Evolutionary conservation across 1,284 basidiomycete genomes (phyloP).

Genomic region (Coriolopsis trogii): DNA sequence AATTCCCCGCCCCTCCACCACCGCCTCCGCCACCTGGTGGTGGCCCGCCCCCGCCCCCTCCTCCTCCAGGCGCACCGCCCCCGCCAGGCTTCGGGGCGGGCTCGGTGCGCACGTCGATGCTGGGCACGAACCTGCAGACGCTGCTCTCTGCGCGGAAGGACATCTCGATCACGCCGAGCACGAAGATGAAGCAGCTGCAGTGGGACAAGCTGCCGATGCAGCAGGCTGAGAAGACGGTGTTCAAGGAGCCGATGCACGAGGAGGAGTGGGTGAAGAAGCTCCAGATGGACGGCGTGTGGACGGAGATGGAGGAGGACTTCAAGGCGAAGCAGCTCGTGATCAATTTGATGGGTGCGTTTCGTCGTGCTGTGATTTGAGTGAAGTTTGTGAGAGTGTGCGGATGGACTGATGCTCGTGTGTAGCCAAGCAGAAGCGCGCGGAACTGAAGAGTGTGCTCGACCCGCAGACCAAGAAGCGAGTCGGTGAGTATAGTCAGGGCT

Average conservation of each 20-base stretch:
- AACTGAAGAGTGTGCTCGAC: slow-evolving; percentile 90
- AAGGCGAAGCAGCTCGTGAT: slow-evolving; percentile 95
- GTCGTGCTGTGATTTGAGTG: slow-evolving; percentile 2
- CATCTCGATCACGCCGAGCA: slow-evolving; percentile 81
- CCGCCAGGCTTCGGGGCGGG: slow-evolving; percentile 50
- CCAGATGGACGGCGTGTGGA: slow-evolving; percentile 86
- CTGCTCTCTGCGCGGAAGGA: slow-evolving; percentile 78
- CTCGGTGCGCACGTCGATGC: slow-evolving; percentile 61
- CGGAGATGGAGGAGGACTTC: slow-evolving; percentile 98
- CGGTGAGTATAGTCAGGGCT: slow-evolving; percentile 52
- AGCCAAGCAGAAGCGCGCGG: slow-evolving; percentile 83
- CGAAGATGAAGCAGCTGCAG: slow-evolving; percentile 97
- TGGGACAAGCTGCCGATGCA: slow-evolving; percentile 97
- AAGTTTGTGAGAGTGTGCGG: too few species aligned
- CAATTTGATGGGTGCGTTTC: slow-evolving; percentile 68
- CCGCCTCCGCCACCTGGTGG: slow-evolving; percentile 39
- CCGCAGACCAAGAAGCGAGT: slow-evolving; percentile 89
- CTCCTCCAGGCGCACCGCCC: slow-evolving; percentile 39
- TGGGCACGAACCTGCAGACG: slow-evolving; percentile 59
- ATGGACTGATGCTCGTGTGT: slow-evolving; percentile 1
- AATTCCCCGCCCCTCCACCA: slow-evolving; percentile 36
- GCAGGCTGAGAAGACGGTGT: slow-evolving; percentile 82
- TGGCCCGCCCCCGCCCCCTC: slow-evolving; percentile 35
- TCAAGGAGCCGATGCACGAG: slow-evolving; percentile 77
- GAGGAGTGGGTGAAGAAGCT: slow-evolving; percentile 80